Conservation (phyloP, 2,329 filamentous ascomycete species). For the Teratosphaeria nubilosa region DNA sequence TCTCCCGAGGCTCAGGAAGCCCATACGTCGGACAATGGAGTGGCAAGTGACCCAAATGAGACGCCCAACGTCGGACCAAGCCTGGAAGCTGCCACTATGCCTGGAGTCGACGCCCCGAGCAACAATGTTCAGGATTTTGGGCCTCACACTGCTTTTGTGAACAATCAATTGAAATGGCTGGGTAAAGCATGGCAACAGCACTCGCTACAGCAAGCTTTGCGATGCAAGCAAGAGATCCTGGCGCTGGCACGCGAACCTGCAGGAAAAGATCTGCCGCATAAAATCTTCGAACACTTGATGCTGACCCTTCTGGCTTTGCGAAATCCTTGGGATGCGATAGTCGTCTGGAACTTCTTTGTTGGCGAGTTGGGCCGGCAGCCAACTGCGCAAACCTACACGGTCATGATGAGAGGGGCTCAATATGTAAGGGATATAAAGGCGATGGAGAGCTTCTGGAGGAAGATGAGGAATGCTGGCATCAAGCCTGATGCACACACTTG, state of each 20-base stretch:
- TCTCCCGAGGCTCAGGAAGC: background rate
- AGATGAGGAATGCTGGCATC: constrained; percentile 47
- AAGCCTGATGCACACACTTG: constrained; percentile 57
- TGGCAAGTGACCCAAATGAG: background rate
- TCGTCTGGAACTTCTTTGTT: constrained; percentile 49
- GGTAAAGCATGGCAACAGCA: constrained; percentile 12
- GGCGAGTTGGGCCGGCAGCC: constrained; percentile 44
- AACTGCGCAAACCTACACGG: constrained; percentile 57
- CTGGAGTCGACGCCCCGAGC: background rate
- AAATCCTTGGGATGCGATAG: constrained; percentile 35
- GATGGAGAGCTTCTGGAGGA: constrained; percentile 57
- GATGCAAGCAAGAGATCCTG: constrained; percentile 10
- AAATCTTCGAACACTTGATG: constrained; percentile 34
- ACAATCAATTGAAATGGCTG: constrained; percentile 9
- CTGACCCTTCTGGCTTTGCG: constrained; percentile 36
- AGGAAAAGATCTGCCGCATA: constrained; percentile 11
- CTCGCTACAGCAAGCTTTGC: constrained; percentile 9
- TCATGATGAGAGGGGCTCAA: constrained; percentile 63
- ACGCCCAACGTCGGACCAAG: background rate
- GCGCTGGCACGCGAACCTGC: constrained; percentile 1
- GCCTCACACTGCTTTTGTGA: constrained; percentile 1
- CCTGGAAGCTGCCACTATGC: background rate
- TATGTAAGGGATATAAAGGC: constrained; percentile 48
- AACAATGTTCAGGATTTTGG: background rate
- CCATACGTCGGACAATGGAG: background rate